These are phyloP conservation scores for Sorghum bicolor DNA, from an alignment of 176 grass and related monocot species.

Conservation along the genomic window DNA sequence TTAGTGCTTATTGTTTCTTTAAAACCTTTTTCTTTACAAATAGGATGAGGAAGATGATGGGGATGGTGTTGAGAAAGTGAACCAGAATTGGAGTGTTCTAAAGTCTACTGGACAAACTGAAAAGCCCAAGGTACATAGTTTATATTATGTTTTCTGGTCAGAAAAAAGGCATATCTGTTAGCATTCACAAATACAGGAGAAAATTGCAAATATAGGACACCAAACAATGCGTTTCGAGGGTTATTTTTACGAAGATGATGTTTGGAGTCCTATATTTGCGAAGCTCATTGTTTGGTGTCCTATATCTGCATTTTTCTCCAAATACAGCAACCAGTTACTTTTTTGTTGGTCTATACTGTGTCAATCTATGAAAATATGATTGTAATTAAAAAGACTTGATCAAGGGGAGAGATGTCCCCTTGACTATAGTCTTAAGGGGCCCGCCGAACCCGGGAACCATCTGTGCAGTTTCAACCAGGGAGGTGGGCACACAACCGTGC, in stretches of 20 bases:
- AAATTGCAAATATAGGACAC: no score
- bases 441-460: background rate
- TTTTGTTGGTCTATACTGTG: background rate
- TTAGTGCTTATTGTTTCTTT: background rate
- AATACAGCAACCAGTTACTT: background rate
- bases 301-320: no score
- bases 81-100: conserved; percentile 75
- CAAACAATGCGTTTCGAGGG: no score
- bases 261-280: no score
- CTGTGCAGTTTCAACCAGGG: background rate
- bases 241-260: no score
- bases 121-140: conserved; percentile 60
- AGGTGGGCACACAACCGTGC: background rate
- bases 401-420: background rate
- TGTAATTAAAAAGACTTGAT: background rate
- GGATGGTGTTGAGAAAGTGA: conserved; percentile 38
- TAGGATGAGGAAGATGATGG: conserved; percentile 54
- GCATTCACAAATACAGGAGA: conserved; percentile 12
- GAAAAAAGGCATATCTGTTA: conserved; percentile 15
- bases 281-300: no score
- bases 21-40: conserved; percentile 5
- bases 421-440: background rate
- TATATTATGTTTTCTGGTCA: background rate
- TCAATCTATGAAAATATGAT: conserved; percentile 4
- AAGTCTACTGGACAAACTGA: conserved; percentile 58